A percentile compares a stretch with the other conserved stretches of the same genome.
phyloP scores from a whole-genome alignment of 495 filamentous ascomycete species.

The Penicillium paradoxum region DNA sequence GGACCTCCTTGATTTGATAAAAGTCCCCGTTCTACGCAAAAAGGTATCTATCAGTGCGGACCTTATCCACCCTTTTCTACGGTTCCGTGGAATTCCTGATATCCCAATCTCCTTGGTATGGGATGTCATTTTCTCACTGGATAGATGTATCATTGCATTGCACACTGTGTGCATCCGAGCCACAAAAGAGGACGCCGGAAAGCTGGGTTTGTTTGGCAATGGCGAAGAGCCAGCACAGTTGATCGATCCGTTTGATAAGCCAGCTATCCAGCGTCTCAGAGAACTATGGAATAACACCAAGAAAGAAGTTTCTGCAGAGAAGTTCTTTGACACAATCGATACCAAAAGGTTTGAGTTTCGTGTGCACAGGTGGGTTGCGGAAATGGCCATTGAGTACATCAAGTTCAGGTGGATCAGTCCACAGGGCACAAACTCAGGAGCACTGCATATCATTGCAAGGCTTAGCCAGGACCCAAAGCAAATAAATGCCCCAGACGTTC shows the following conservation, averaged over 20 bases:
- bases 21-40: not conserved
- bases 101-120: not conserved
- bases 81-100: not conserved
- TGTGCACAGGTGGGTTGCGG: not conserved
- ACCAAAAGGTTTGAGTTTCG: not conserved
- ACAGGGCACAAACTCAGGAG: not conserved
- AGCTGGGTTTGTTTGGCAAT: not conserved
- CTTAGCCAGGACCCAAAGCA: not conserved
- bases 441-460: not conserved
- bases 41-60: not conserved
- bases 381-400: not conserved
- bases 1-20: not conserved
- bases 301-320: not conserved
- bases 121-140: not conserved
- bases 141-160: not conserved
- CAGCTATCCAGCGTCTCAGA: not conserved
- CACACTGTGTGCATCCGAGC: not conserved
- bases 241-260: not conserved
- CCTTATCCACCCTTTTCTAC: not conserved
- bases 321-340: not conserved
- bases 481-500: not conserved
- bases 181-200: not conserved
- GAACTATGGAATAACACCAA: not conserved
- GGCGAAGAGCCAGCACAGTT: not conserved
- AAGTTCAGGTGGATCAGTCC: not conserved